phyloP scores from a whole-genome alignment of 805 yeast genomes.

The Saccharomyces eubayanus region DNA sequence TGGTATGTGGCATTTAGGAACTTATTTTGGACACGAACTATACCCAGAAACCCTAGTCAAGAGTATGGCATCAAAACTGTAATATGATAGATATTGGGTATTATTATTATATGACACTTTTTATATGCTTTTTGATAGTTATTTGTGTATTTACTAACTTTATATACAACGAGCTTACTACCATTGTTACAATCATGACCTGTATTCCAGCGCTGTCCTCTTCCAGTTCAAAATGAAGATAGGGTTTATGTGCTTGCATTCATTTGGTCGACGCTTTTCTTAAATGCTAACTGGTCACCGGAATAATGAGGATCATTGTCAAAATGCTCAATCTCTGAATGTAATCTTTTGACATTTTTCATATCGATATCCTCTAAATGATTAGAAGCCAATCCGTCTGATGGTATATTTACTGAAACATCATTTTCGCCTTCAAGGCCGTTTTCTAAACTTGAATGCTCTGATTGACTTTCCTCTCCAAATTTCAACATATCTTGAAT shows the following conservation, averaged over 20 bases:
- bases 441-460: constrained; percentile 4
- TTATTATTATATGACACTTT: neutral
- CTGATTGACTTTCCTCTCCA: neutral
- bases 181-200: neutral
- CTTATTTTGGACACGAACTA: constrained; percentile 28
- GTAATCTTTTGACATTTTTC: neutral
- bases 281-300: neutral
- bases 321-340: constrained; percentile 1
- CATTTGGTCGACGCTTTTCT: neutral
- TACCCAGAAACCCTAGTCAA: constrained; percentile 39
- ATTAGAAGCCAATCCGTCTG: neutral
- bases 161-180: constrained; percentile 1
- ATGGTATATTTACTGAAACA: neutral
- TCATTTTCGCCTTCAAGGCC: neutral
- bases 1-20: constrained; percentile 78
- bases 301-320: neutral
- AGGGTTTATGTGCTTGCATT: neutral
- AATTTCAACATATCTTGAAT: constrained; percentile 21
- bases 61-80: constrained; percentile 34
- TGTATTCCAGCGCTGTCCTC: neutral
- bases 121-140: neutral
- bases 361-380: neutral
- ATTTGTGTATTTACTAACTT: neutral
- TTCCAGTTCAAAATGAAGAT: neutral
- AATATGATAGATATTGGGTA: constrained; percentile 5